A percentile compares a stretch with the other conserved stretches of the same genome.
Conservation (phyloP, 2,329 filamentous ascomycete species). For the Arthrobotrys conoides region DNA sequence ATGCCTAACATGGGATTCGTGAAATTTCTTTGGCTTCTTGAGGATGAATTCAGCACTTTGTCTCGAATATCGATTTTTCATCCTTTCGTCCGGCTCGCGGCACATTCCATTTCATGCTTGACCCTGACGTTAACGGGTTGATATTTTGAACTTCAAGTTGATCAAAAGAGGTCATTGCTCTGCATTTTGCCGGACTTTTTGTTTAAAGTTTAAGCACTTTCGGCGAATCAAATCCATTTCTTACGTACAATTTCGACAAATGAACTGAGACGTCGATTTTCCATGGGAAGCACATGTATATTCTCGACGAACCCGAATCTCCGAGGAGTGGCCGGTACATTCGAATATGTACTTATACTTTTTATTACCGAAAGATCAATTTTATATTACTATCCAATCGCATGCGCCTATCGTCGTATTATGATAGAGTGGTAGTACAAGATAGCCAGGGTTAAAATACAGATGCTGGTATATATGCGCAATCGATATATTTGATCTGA, state of each 20-base stretch:
- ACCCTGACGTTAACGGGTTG: neutral
- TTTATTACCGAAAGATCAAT: too few species aligned
- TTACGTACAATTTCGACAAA: constrained; percentile 12
- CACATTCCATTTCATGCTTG: constrained; percentile 20
- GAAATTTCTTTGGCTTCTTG: constrained; percentile 7
- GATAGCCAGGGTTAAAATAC: constrained; percentile 2
- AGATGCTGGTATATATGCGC: neutral
- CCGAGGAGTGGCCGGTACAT: neutral
- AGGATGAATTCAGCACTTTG: constrained; percentile 9
- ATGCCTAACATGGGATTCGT: neutral
- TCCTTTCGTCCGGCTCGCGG: constrained; percentile 36
- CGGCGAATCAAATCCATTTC: neutral
- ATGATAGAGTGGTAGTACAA: neutral
- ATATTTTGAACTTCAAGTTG: neutral
- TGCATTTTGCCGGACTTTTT: constrained; percentile 26
- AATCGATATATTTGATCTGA: neutral
- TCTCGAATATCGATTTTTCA: constrained; percentile 6
- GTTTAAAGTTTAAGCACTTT: constrained; percentile 8
- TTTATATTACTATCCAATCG: neutral
- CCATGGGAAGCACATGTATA: neutral
- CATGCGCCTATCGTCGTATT: neutral
- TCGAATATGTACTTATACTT: constrained; percentile 10
- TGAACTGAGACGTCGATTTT: neutral
- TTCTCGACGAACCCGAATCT: neutral
- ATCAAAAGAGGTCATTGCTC: constrained; percentile 7